These are phyloP conservation scores for Boletus speciosus DNA, from an alignment of 768 basidiomycete species.

Conservation along the genomic window DNA sequence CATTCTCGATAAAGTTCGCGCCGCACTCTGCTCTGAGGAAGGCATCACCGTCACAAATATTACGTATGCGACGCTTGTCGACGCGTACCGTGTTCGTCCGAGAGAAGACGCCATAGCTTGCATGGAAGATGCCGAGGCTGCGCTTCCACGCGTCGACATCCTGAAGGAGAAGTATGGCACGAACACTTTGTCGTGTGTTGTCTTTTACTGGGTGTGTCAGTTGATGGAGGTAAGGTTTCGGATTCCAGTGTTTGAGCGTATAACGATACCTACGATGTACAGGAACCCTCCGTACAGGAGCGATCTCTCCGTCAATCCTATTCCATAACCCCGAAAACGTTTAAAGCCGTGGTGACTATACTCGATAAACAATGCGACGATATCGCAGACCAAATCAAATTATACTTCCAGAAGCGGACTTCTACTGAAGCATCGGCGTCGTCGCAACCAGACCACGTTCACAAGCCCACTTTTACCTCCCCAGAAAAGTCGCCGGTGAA, in stretches of 20 bases:
- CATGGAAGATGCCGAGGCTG: constrained; percentile 34
- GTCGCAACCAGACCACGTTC: not conserved
- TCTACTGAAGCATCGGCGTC: not conserved
- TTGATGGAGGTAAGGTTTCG: constrained; percentile 33
- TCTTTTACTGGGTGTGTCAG: constrained; percentile 48
- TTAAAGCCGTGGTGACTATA: constrained; percentile 18
- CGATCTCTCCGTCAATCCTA: constrained; percentile 17
- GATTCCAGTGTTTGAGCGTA: not conserved
- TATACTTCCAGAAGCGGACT: constrained; percentile 3
- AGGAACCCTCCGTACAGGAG: constrained; percentile 26
- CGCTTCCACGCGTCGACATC: constrained; percentile 10
- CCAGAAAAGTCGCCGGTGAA: constrained; percentile 21
- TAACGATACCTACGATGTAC: not conserved
- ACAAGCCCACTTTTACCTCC: constrained; percentile 2
- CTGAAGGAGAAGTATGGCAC: constrained; percentile 20
- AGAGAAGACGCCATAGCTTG: constrained; percentile 25
- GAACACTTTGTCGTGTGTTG: constrained; percentile 31
- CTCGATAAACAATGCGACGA: constrained; percentile 27
- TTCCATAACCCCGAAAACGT: constrained; percentile 7
- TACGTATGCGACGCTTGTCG: constrained; percentile 34
- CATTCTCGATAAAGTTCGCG: constrained; percentile 21
- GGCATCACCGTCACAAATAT: not conserved
- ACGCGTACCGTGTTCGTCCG: constrained; percentile 19
- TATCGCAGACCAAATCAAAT: constrained; percentile 24
- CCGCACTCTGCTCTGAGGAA: constrained; percentile 13